A percentile compares a stretch with the other conserved stretches of the same genome.
phyloP scores from a whole-genome alignment of 78 protist genomes.

The Thecamonas trahens region DNA sequence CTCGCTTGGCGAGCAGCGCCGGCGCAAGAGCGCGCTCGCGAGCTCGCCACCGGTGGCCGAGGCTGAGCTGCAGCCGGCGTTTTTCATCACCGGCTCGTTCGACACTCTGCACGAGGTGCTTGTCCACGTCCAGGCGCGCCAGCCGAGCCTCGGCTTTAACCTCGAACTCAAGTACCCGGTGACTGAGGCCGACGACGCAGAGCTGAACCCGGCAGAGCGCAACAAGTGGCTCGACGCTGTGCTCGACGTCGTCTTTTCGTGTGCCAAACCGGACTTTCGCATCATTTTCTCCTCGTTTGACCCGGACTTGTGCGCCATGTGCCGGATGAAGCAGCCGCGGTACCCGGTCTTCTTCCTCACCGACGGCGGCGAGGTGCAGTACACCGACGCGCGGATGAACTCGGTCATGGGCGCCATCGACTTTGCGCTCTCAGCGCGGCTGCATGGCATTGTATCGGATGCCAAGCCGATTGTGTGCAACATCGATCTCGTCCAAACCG shows the following conservation, averaged over 20 bases:
- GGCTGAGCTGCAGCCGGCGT: neutral
- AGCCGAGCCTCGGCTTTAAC: slow-evolving; percentile 49
- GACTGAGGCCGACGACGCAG: neutral
- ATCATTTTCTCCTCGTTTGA: slow-evolving; percentile 64
- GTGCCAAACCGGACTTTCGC: slow-evolving; percentile 47
- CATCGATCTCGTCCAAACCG: slow-evolving; percentile 37
- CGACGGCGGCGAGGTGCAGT: slow-evolving; percentile 36
- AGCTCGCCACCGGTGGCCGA: neutral
- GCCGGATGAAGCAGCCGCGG: slow-evolving; percentile 52
- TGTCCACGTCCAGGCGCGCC: neutral
- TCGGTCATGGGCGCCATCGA: slow-evolving; percentile 39
- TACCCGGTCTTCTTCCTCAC: slow-evolving; percentile 69
- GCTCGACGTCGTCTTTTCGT: slow-evolving; percentile 38
- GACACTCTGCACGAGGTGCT: slow-evolving; percentile 32
- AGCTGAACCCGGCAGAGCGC: slow-evolving; percentile 28
- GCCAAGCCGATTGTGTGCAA: slow-evolving; percentile 31
- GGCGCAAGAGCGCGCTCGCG: neutral
- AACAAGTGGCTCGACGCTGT: slow-evolving; percentile 35
- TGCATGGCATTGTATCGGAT: slow-evolving; percentile 52
- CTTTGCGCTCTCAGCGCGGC: slow-evolving; percentile 39
- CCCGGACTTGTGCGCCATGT: slow-evolving; percentile 43
- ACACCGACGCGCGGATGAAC: slow-evolving; percentile 43
- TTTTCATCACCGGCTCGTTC: slow-evolving; percentile 12
- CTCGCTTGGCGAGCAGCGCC: neutral
- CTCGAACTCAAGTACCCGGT: slow-evolving; percentile 60